A percentile compares a stretch with the other conserved stretches of the same genome.
phyloP scores from a whole-genome alignment of 371 early-diverging fungal species.

The Mucor racemosus region DNA sequence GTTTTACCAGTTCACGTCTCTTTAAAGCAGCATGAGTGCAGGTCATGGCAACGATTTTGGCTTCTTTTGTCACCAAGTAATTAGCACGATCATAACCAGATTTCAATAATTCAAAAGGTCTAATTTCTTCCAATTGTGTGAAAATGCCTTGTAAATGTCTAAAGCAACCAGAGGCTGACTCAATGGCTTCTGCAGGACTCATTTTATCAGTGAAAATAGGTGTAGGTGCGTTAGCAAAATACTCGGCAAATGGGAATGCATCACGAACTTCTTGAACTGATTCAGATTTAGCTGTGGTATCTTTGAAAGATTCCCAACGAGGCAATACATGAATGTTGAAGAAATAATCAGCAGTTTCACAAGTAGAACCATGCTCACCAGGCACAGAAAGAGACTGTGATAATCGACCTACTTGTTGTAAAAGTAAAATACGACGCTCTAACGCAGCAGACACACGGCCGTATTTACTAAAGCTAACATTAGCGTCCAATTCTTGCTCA shows the following conservation, averaged over 20 bases:
- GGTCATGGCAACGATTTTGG: slow-evolving; percentile 95
- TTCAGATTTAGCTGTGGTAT: slow-evolving; percentile 19
- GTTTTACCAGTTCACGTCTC: slow-evolving; percentile 77
- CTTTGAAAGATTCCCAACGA: slow-evolving; percentile 78
- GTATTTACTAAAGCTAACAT: slow-evolving; percentile 84
- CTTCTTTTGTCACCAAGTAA: slow-evolving; percentile 93
- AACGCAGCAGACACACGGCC: slow-evolving; percentile 93
- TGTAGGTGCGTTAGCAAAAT: slow-evolving; percentile 76
- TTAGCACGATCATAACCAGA: slow-evolving; percentile 82
- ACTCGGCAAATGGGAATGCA: slow-evolving; percentile 82
- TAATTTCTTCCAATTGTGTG: slow-evolving; percentile 74
- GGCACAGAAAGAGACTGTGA: slow-evolving; percentile 71
- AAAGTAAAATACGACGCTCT: slow-evolving; percentile 77
- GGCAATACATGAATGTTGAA: slow-evolving; percentile 75
- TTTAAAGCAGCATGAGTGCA: slow-evolving; percentile 94
- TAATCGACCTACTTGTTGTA: slow-evolving; percentile 78
- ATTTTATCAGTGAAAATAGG: slow-evolving; percentile 69
- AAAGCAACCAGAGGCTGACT: slow-evolving; percentile 79
- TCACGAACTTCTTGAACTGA: slow-evolving; percentile 35
- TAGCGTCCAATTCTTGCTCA: slow-evolving; percentile 85
- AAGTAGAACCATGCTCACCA: slow-evolving; percentile 89
- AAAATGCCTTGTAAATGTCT: slow-evolving; percentile 78
- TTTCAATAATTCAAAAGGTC: slow-evolving; percentile 92
- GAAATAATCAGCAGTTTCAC: slow-evolving; percentile 94
- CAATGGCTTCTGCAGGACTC: slow-evolving; percentile 52